phyloP scores from a whole-genome alignment of 225 moss, liverwort and hornwort species.

The Physcomitrium patens region DNA sequence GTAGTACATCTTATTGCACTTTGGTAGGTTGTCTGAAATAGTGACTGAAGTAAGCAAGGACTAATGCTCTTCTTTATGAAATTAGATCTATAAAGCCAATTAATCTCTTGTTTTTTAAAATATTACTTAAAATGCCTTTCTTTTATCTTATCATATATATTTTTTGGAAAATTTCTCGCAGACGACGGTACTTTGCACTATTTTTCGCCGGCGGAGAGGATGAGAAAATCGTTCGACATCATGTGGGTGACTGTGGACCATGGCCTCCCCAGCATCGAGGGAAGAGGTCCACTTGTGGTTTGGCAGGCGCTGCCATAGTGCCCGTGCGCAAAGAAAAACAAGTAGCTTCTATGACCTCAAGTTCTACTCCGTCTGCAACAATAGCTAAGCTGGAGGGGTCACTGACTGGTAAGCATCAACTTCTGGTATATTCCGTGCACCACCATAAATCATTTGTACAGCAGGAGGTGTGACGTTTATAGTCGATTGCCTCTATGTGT shows the following conservation, averaged over 20 bases:
- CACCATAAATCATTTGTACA: too few species aligned
- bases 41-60: neutral
- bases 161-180: neutral
- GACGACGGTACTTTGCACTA: conserved; percentile 30
- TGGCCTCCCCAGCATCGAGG: conserved; percentile 31
- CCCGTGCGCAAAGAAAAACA: conserved; percentile 11
- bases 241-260: conserved; percentile 22
- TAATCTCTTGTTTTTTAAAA: neutral
- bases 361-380: neutral
- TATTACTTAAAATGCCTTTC: neutral
- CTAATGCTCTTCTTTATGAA: neutral
- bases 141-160: neutral
- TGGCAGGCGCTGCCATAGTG: conserved; percentile 37
- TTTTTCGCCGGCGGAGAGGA: conserved; percentile 37
- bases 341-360: neutral
- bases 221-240: conserved; percentile 28
- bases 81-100: neutral
- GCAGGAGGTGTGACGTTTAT: too few species aligned
- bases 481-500: neutral
- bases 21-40: neutral
- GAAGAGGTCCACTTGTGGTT: conserved; percentile 26
- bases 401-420: conserved; percentile 10
- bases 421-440: too few species aligned
- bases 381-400: conserved; percentile 8
- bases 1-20: neutral